Base-by-base conservation (phyloP, 495 filamentous ascomycete genomes). In the Sordaria brevicollis region DNA sequence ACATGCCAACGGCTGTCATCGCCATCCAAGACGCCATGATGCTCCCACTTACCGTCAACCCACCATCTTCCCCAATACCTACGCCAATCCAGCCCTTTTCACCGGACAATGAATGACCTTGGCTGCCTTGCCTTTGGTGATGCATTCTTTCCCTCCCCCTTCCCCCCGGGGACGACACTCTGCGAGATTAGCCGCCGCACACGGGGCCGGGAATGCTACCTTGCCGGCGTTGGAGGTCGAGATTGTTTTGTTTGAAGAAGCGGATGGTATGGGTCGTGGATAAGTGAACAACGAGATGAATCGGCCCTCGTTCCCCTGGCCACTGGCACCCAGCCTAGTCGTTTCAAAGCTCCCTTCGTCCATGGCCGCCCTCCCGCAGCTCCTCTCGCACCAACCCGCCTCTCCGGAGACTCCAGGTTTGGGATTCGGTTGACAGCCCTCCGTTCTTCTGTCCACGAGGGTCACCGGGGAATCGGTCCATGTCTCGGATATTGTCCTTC, bases 401-500 rank as follows among this genome's bases (percentile, higher is more conserved):
- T 57, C 49, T 57, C 49, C 49, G 4, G 49, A 29, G 19, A 57
- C 49, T 29, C 15, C 21, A 29, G 21, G 11, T 57, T 57, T 57
- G 49, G 49, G 49, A 57, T 21, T 57, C 49, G 49, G 49, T 57
- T 21, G 49, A 57, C 49, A 57, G 21, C 21, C n/a, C 49, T 57
- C 49, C 49, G 25, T 6, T 57, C 19, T 25, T 57, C 49, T 15
- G 7, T 5, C 49, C 21, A 57, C 19, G 43, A 54, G 21, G 13
- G 43, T 54, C 43, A 29, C 21, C 11, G 21, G 21, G 5, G 11
- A 5, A 25, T 4, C 9, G 19, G 19, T 49, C 19, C 15, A 15
- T n/a, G 49, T 29, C 49, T 57, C 68, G 68, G 69, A 78, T 75
- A 78, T 76, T 75, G 73, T 65, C 39, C 65, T 43, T 71, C n/a